phyloP scores from a whole-genome alignment of 352 stramenopile genomes.

The Halophytophthora batemanensis region DNA sequence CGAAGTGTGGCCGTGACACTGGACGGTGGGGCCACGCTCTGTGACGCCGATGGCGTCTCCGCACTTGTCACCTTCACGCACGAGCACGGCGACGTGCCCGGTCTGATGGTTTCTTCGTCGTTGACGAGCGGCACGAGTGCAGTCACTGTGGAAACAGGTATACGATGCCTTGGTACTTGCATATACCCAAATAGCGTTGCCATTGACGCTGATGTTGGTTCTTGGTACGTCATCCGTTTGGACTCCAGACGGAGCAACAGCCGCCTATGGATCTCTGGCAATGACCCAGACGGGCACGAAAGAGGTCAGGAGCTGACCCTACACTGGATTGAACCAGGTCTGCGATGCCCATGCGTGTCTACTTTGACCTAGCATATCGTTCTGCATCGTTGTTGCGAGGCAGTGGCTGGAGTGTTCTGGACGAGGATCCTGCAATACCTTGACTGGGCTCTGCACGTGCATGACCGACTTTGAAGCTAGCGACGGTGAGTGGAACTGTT shows the following conservation, averaged over 20 bases:
- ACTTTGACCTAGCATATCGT: neutral
- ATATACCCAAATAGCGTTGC: neutral
- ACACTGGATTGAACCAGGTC: neutral
- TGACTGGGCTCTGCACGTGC: constrained; percentile 48
- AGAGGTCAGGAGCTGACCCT: constrained; percentile 45
- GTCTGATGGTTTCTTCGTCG: constrained; percentile 31
- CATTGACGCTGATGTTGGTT: neutral
- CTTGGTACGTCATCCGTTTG: neutral
- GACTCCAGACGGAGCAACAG: constrained; percentile 30
- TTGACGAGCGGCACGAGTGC: constrained; percentile 30
- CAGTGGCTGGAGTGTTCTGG: constrained; percentile 68
- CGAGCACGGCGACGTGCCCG: constrained; percentile 63
- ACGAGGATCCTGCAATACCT: constrained; percentile 49
- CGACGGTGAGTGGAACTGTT: constrained; percentile 33
- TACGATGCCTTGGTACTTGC: neutral
- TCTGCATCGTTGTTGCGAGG: neutral
- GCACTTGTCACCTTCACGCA: constrained; percentile 62
- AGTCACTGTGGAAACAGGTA: constrained; percentile 42
- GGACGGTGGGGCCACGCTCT: constrained; percentile 42
- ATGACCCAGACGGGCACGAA: constrained; percentile 52
- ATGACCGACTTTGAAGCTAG: constrained; percentile 46
- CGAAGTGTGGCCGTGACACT: constrained; percentile 45
- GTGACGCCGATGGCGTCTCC: constrained; percentile 49
- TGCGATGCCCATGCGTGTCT: neutral
- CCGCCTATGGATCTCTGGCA: constrained; percentile 27